Evolutionary conservation across 768 basidiomycete genomes (phyloP), one percentile per base, ranked within the genome.

Genomic region (Lyophyllum atratum): DNA sequence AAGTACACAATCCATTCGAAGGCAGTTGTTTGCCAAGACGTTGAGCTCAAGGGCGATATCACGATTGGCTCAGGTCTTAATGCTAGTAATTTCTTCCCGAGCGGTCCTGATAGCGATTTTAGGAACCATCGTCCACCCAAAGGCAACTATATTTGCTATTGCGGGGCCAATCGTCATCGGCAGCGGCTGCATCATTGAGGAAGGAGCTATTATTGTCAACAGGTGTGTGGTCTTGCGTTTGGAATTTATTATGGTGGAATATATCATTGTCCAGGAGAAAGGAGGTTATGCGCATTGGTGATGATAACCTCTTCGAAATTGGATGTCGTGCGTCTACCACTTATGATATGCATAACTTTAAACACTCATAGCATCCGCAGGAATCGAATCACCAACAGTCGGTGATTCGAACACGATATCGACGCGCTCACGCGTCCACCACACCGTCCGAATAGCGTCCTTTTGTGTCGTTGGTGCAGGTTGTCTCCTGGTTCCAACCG

Each of bases 241-340:
- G 46, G 19, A 19, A 31, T 52, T 28, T 28, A 34, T 43, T 9
- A 19, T 42, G 8, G 15, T 37, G 43, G 22, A 29, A 21, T 43
- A 5, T 39, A 52, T 17, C 57, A 26, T 52, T 15, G 24, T 43
- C 15, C 39, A 88, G 85, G 64, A 73, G 82, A 52, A 93, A 90
- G 65, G 90, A 93, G 66, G 84, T 89, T 33, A 93, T 98, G 93
- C 85, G 87, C 19, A 93, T 99, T 47, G 96, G 96, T 5, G 88
- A 96, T 69, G 86, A 92, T 59, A 98, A 98, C 70, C 76, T 95
- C 56, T 96, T 99, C 66, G 93, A 97, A 74, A 93, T 97, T 52
- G 92, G 91, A 21, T 93, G 89, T 71, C 89, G 96, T 96, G 66
- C 59, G 92, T 85, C 17, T 37, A 12, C 42, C 34, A 33, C 22